Evolutionary conservation across 805 yeast species (phyloP).

Genomic region (Wickerhamomyces canadensis): DNA sequence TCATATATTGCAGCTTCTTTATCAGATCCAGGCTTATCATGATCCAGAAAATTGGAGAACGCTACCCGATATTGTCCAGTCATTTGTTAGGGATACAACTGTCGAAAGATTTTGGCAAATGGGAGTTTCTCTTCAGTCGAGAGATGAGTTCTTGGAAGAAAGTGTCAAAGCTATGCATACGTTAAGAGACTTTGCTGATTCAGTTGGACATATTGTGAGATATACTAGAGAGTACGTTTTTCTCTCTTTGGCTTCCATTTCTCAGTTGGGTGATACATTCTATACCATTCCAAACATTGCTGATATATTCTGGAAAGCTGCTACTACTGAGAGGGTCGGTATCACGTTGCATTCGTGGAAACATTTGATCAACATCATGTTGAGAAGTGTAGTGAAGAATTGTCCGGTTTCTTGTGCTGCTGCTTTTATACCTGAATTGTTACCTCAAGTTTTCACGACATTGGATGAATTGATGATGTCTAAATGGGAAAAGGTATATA

Average conservation of each 20-base stretch:
- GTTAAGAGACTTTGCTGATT: conserved; percentile 92
- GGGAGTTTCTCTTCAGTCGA: conserved; percentile 90
- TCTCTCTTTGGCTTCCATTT: conserved; percentile 80
- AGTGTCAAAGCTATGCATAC: conserved; percentile 92
- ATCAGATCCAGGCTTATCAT: conserved; percentile 91
- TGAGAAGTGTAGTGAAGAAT: conserved; percentile 79
- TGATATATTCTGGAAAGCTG: conserved; percentile 69
- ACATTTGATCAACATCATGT: conserved; percentile 86
- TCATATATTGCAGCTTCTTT: conserved; percentile 77
- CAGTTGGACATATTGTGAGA: conserved; percentile 92
- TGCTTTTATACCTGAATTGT: conserved; percentile 66
- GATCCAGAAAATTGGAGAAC: conserved; percentile 89
- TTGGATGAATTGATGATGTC: conserved; percentile 68
- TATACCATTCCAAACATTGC: conserved; percentile 85
- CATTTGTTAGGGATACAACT: conserved; percentile 85
- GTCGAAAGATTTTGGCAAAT: conserved; percentile 98
- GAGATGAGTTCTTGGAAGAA: conserved; percentile 91
- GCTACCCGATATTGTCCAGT: conserved; percentile 83
- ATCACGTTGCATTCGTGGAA: conserved; percentile 95
- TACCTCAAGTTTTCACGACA: conserved; percentile 71
- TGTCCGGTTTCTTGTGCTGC: conserved; percentile 73
- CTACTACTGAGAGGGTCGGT: conserved; percentile 70
- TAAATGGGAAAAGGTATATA: conserved; percentile 69
- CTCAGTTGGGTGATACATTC: conserved; percentile 83
- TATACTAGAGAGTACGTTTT: conserved; percentile 96